These are phyloP conservation scores for Ceratobasidium sp. DNA, from an alignment of 1,284 basidiomycete genomes.

Conservation along the genomic window DNA sequence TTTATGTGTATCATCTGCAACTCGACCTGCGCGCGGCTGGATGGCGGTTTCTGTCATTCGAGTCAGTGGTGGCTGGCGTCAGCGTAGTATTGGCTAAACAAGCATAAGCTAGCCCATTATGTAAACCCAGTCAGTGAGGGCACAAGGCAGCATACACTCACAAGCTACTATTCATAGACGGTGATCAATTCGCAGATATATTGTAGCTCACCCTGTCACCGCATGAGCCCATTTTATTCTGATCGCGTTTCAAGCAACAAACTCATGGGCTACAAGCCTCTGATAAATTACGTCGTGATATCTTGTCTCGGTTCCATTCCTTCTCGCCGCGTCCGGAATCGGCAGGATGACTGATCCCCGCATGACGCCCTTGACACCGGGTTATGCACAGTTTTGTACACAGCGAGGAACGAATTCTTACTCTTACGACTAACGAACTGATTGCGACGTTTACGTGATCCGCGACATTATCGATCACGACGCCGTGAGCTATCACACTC, in stretches of 20 bases:
- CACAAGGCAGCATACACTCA: no score
- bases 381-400: conserved; percentile 98
- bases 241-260: conserved; percentile 72
- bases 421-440: conserved; percentile 83
- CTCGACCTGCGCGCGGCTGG: no score
- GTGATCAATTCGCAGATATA: no score
- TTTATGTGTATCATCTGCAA: no score
- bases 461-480: conserved; percentile 92
- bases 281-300: conserved; percentile 87
- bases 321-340: conserved; percentile 81
- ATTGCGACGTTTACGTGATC: conserved; percentile 88
- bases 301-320: conserved; percentile 74
- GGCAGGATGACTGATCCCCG: conserved; percentile 99
- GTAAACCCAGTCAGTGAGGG: no score
- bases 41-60: no score
- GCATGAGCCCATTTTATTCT: background rate
- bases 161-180: no score
- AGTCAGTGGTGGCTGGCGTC: no score
- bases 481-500: conserved; percentile 96
- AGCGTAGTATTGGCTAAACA: no score
- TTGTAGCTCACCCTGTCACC: no score
- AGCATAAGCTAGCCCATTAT: no score
- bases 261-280: conserved; percentile 92
- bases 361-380: conserved; percentile 92
- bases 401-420: no score